These are phyloP conservation scores for Sarocladium kiliense DNA, from an alignment of 2,329 filamentous ascomycete genomes.

Conservation along the genomic window DNA sequence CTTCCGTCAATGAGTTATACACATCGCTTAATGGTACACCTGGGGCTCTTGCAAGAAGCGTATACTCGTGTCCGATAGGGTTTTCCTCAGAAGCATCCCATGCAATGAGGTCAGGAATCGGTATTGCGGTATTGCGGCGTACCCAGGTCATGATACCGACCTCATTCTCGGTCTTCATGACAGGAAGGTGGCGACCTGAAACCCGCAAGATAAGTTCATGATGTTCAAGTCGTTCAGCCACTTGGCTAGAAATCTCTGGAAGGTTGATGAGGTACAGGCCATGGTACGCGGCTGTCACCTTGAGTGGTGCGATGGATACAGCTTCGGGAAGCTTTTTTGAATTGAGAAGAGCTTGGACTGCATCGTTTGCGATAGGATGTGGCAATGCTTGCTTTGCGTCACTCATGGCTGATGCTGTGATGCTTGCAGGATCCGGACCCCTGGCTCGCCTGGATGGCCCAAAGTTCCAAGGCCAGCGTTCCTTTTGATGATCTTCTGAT, in stretches of 20 bases:
- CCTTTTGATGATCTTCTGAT: no score
- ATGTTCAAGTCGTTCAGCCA: not conserved
- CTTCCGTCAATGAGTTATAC: conserved; percentile 17
- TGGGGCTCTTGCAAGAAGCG: conserved; percentile 21
- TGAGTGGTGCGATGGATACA: conserved; percentile 12
- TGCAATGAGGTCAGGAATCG: conserved; percentile 24
- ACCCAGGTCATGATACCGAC: conserved; percentile 29
- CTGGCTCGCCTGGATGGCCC: no score
- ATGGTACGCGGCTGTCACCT: conserved; percentile 20
- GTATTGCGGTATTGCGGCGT: conserved; percentile 24
- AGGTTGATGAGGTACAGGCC: conserved; percentile 20
- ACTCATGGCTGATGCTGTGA: not conserved
- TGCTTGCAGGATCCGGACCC: no score
- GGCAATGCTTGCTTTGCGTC: not conserved
- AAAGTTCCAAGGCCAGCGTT: no score
- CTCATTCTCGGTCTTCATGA: conserved; percentile 31
- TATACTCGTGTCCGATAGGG: conserved; percentile 25
- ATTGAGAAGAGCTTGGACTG: conserved; percentile 15
- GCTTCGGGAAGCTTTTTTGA: conserved; percentile 15
- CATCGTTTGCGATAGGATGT: not conserved
- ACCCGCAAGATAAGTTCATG: conserved; percentile 26
- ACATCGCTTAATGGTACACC: conserved; percentile 24
- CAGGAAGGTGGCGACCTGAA: conserved; percentile 28
- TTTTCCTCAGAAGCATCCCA: conserved; percentile 23
- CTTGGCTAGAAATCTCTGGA: not conserved